Evolutionary conservation across 1,284 basidiomycete species (phyloP).

Genomic region (Cutaneotrichosporon sp.): DNA sequence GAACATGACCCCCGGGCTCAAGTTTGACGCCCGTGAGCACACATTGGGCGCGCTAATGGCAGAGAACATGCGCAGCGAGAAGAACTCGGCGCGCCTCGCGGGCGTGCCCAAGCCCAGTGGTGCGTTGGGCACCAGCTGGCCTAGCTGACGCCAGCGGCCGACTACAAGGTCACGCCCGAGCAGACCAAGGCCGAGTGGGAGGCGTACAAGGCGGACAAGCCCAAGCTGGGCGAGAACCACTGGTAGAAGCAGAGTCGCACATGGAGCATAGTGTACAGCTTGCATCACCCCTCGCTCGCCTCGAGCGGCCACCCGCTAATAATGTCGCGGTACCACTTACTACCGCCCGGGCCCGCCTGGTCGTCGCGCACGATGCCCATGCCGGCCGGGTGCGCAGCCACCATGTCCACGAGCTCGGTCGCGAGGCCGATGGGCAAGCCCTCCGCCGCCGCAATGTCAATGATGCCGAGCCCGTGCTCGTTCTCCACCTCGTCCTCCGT

Average conservation of each 20-base stretch:
- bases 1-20: neutral
- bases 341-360: slow-evolving; percentile 58
- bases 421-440: slow-evolving; percentile 69
- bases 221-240: neutral
- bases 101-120: neutral
- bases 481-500: slow-evolving; percentile 21
- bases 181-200: neutral
- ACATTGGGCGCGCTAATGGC: neutral
- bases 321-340: slow-evolving; percentile 68
- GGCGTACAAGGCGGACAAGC: neutral
- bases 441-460: slow-evolving; percentile 69
- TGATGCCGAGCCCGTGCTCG: slow-evolving; percentile 43
- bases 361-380: slow-evolving; percentile 70
- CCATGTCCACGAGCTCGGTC: slow-evolving; percentile 68
- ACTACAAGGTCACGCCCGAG: neutral
- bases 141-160: neutral
- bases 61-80: neutral
- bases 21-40: neutral
- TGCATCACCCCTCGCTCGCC: slow-evolving; percentile 1
- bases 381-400: slow-evolving; percentile 10
- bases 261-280: neutral
- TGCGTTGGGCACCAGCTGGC: neutral
- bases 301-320: slow-evolving; percentile 60
- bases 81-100: neutral
- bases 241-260: neutral